Base-by-base conservation (phyloP, 257 asterid species). In the Primulina tabacum region DNA sequence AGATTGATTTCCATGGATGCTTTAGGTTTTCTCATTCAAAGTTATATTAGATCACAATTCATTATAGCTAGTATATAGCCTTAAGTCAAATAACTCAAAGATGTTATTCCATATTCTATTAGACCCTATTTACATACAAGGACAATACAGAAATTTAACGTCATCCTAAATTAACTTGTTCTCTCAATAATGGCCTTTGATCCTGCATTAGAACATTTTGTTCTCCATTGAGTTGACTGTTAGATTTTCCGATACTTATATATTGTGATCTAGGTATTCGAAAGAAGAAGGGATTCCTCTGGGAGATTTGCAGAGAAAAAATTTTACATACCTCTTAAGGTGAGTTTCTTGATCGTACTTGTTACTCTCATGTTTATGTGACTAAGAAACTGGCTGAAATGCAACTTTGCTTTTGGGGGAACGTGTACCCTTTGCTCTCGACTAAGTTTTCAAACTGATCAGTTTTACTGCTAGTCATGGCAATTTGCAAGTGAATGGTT, bases 251-350 rank as follows among this genome's bases (percentile, higher is more conserved):
- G 52, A 60, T 34, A 1, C 21, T 20, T 59, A 60, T 60, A 11
- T 65, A 67, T 70, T 72, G 38, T 61, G 75, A 70, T 71, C 69
- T 71, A 92, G 98, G 86, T 93, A 93, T 84, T 90, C 98, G 33
- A 92, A 92, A 87, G 97, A 92, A 80, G 98, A 92, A 83, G 88
- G 76, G 62, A 87, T 93, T 73, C 75, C 83, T 64, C 30, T 80
- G 79, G 81, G 62, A 59, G 81, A 88, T 77, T 86, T 84, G 70
- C 86, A 81, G 72, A 70, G 37, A 28, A 76, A 85, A 80, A 89
- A 93, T 75, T 87, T 88, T 79, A 86, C 94, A 8, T 90, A 85
- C 78, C 90, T 93, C 71, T 75, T 93, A 66, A 90, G 92, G 98
- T 87, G 80, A 82, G 78, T 75, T 69, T 68, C 76, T 50, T 69